Evolutionary conservation across 140 eudicot species (phyloP).

Genomic region (Flaveria floridana): DNA sequence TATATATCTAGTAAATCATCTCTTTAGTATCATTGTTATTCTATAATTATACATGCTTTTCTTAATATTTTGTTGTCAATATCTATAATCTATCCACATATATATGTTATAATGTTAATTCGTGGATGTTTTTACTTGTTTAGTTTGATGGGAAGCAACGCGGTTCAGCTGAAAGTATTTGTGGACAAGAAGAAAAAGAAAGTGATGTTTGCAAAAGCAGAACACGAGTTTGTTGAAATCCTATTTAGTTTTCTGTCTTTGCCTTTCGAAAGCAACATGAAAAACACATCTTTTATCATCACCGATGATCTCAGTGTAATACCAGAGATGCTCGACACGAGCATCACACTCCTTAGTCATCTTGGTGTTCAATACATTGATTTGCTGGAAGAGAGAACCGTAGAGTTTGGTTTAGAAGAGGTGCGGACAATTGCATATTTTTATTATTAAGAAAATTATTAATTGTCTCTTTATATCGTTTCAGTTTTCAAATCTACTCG

Average conservation of each 20-base stretch:
- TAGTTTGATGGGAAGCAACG: conserved; percentile 23
- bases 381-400: conserved; percentile 17
- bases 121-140: not conserved
- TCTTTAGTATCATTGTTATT: not conserved
- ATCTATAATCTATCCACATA: not conserved
- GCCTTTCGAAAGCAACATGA: conserved; percentile 31
- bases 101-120: no score
- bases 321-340: conserved; percentile 4
- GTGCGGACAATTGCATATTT: not conserved
- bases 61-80: not conserved
- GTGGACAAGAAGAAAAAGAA: conserved; percentile 36
- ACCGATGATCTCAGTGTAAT: conserved; percentile 27
- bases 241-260: conserved; percentile 42
- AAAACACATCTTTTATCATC: conserved; percentile 21
- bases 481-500: conserved; percentile 31
- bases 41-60: not conserved
- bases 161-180: conserved; percentile 27
- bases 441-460: not conserved
- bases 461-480: conserved; percentile 4
- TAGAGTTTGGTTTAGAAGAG: conserved; percentile 18
- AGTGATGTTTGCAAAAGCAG: conserved; percentile 46
- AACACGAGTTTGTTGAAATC: conserved; percentile 37
- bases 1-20: not conserved
- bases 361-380: conserved; percentile 27
- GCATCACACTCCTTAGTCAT: conserved; percentile 2